These are phyloP conservation scores for Phytophthora litchii DNA, from an alignment of 352 stramenopile species.

Conservation along the genomic window DNA sequence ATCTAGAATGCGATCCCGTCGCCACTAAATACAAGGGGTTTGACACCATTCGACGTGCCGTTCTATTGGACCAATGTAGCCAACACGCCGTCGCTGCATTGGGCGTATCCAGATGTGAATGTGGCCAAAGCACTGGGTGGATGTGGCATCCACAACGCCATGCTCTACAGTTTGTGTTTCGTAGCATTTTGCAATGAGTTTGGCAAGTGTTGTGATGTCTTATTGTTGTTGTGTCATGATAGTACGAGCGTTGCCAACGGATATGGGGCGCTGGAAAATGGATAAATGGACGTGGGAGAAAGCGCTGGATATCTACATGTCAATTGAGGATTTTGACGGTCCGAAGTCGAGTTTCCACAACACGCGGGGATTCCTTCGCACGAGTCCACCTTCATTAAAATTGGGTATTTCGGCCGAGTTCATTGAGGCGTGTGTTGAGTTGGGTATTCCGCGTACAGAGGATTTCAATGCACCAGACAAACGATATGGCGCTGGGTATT, in stretches of 20 bases:
- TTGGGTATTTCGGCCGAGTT: conserved; percentile 54
- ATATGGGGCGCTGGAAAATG: conserved; percentile 84
- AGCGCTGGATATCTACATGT: conserved; percentile 72
- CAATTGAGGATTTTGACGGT: conserved; percentile 78
- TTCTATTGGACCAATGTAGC: conserved; percentile 88
- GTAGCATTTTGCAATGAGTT: not conserved
- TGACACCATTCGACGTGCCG: conserved; percentile 86
- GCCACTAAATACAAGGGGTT: conserved; percentile 39
- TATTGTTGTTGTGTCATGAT: not conserved
- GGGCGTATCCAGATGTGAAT: conserved; percentile 81
- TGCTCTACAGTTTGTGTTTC: conserved; percentile 79
- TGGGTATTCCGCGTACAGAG: conserved; percentile 57
- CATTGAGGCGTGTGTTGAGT: conserved; percentile 51
- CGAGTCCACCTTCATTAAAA: conserved; percentile 42
- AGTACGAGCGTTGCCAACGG: conserved; percentile 73
- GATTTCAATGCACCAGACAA: conserved; percentile 87
- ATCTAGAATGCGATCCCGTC: conserved; percentile 46
- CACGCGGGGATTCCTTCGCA: conserved; percentile 59
- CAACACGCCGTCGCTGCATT: conserved; percentile 68
- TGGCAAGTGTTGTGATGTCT: not conserved
- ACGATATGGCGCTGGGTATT: conserved; percentile 77
- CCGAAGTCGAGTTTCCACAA: conserved; percentile 61
- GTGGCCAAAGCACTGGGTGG: conserved; percentile 86
- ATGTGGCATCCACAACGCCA: conserved; percentile 91
- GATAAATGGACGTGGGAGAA: conserved; percentile 76